A percentile compares a stretch with the other conserved stretches of the same genome.
phyloP scores from a whole-genome alignment of 1,284 basidiomycete species.

The Rhodofomes roseus region DNA sequence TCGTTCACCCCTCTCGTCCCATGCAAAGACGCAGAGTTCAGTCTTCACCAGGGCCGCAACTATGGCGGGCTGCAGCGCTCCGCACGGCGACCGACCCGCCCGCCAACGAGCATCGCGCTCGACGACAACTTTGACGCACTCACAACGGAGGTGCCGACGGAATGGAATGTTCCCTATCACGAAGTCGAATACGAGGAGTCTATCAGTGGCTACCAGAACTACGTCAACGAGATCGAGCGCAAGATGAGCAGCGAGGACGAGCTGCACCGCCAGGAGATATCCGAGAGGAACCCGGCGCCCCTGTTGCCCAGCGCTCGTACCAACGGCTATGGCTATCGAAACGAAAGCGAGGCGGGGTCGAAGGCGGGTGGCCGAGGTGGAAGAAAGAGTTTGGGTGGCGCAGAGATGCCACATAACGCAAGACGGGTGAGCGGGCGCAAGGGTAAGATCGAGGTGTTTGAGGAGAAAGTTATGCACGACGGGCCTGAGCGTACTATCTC shows the following conservation, averaged over 20 bases:
- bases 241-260: slow-evolving; percentile 37
- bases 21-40: slow-evolving; percentile 1
- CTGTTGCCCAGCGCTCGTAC: slow-evolving; percentile 4
- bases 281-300: neutral
- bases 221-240: slow-evolving; percentile 45
- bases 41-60: slow-evolving; percentile 1
- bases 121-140: slow-evolving; percentile 40
- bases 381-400: neutral
- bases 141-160: slow-evolving; percentile 32
- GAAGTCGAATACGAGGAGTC: slow-evolving; percentile 31
- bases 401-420: slow-evolving; percentile 18
- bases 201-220: slow-evolving; percentile 37
- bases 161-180: slow-evolving; percentile 25
- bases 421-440: slow-evolving; percentile 23
- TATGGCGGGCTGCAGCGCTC: slow-evolving; percentile 6
- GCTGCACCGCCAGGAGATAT: slow-evolving; percentile 5
- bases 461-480: slow-evolving; percentile 32
- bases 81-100: slow-evolving; percentile 27
- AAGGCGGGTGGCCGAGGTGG: neutral
- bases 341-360: neutral
- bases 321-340: slow-evolving; percentile 2
- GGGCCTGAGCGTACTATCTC: slow-evolving; percentile 33
- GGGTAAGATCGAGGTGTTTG: slow-evolving; percentile 28
- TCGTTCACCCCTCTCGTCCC: neutral
- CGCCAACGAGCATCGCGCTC: slow-evolving; percentile 34